Conservation (phyloP, 768 basidiomycete species). For the Phlegmacium glaucopus region DNA sequence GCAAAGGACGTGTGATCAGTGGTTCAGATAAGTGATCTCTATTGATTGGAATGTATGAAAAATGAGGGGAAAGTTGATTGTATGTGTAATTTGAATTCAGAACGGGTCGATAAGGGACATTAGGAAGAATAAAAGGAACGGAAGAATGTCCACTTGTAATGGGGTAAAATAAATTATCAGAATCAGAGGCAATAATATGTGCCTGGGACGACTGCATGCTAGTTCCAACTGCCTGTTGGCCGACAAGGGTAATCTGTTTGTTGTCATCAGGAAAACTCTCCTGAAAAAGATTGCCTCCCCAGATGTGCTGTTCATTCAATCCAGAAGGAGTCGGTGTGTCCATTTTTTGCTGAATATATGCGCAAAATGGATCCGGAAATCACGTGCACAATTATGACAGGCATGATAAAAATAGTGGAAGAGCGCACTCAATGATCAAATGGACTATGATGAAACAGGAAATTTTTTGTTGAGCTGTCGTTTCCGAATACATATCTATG, state of each 20-base stretch:
- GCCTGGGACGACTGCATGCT: background rate
- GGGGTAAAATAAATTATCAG: too few relatives aligned
- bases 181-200: too few relatives aligned
- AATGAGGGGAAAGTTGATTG: too few relatives aligned
- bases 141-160: too few relatives aligned
- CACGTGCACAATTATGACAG: background rate
- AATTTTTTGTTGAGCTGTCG: background rate
- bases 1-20: background rate
- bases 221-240: background rate
- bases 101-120: too few relatives aligned
- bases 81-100: too few relatives aligned
- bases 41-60: too few relatives aligned
- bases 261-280: background rate
- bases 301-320: slow-evolving; percentile 1
- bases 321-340: background rate
- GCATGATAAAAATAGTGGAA: background rate
- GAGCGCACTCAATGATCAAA: background rate
- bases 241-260: background rate
- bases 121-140: too few relatives aligned
- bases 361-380: background rate
- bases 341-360: background rate
- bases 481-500: background rate
- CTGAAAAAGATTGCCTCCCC: background rate
- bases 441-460: background rate
- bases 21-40: background rate